phyloP scores from a whole-genome alignment of 2,329 filamentous ascomycete species.

The Penicillium sp. region DNA sequence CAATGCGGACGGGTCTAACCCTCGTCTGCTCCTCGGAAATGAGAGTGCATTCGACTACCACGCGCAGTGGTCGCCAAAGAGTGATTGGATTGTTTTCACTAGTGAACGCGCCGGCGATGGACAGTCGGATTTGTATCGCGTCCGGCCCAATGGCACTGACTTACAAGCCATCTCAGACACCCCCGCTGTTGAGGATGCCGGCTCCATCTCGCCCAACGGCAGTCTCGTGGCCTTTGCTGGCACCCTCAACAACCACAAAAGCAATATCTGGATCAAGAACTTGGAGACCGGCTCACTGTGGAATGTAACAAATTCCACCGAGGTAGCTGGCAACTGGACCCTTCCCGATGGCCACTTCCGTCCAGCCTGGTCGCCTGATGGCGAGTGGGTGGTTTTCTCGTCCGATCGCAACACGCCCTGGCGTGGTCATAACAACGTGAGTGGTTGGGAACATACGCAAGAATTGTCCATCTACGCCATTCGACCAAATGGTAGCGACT shows the following conservation, averaged over 20 bases:
- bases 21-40: slow-evolving; percentile 3
- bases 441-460: slow-evolving; percentile 1
- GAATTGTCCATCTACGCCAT: slow-evolving; percentile 4
- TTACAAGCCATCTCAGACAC: neutral
- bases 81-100: slow-evolving; percentile 13
- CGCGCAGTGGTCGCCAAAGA: slow-evolving; percentile 13
- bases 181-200: neutral
- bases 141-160: slow-evolving; percentile 7
- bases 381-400: neutral
- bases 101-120: slow-evolving; percentile 15
- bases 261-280: neutral
- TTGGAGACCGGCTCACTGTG: neutral
- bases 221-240: neutral
- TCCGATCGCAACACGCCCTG: neutral
- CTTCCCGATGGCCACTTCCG: neutral
- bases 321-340: neutral
- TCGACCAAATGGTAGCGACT: neutral
- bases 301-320: neutral
- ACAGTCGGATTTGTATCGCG: slow-evolving; percentile 14
- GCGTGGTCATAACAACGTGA: neutral
- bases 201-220: neutral
- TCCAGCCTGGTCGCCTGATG: slow-evolving; percentile 1
- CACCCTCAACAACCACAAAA: neutral
- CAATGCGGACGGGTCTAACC: slow-evolving; percentile 11
- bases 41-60: slow-evolving; percentile 12